Base-by-base conservation (phyloP, 495 filamentous ascomycete species). In the Filosporella fistucella region DNA sequence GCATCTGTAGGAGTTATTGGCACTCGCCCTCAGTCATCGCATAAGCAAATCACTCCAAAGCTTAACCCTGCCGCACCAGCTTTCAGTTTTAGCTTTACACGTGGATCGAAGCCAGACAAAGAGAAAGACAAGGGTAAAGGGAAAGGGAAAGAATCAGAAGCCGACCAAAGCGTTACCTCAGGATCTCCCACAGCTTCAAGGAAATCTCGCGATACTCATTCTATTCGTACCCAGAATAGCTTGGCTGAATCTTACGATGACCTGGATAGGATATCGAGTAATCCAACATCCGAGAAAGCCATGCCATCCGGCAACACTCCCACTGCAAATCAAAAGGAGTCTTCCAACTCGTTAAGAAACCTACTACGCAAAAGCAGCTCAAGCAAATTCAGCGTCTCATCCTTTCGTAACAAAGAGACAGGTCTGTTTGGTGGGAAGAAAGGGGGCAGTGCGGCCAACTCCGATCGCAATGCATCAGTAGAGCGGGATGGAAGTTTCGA, bases 291-390 rank as follows among this genome's bases (percentile, higher is more conserved):
- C 13, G 86, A 91, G 35, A 74, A 78, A 33, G 59, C 70, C 23
- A 68, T 63, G 10, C 69, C 75, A 2, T 9, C 9, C 4, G 35
- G 17, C 10, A n/a, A n/a, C n/a, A n/a, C n/a, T n/a, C n/a, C n/a
- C n/a, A 62, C 59, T 2, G 63, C 57, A 7, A 70, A 76, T 45
- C 72, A 78, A 45, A 80, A 80, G 54, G 79, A 81, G 23, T 77
- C 54, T 7, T 24, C 24, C n/a, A 9, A 7, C n/a, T 51, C 58
- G 8, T 77, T 83, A 52, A 76, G 82, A 49, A 85, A 88, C 59
- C 77, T 91, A 49, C 82, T 86, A 16, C 82, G 86, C 38, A 91
- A 91, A 59, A 78, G 85, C 45, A 87, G 82, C 64, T 86, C 85
- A 16, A 78, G 82, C 62, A 91, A 89, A 63, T 89, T 89, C 65